Evolutionary conservation across 768 basidiomycete species (phyloP), one percentile per base, ranked within the genome.

Genomic region (Kondoa subrosea): DNA sequence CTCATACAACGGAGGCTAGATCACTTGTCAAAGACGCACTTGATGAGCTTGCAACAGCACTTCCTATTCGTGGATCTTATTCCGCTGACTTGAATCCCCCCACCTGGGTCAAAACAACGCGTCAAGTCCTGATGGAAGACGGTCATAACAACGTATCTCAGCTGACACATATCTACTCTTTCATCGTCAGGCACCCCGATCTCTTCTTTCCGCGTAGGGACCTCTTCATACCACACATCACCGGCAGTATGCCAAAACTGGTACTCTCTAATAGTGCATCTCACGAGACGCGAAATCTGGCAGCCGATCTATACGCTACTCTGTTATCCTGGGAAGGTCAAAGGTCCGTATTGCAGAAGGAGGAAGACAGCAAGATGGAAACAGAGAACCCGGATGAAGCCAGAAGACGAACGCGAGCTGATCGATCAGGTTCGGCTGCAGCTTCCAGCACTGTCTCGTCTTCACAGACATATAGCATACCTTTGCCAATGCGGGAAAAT

Each of bases 141-240:
- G 87, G 87, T 1, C 82, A 83, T 64, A 81, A 82, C 30, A 78
- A 76, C 56, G 80, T 83, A 60, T 79, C 82, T 57, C 83, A 91
- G 69, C 79, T 84, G 1, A 84, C 87, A 69, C 81, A 82, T 70
- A 87, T 96, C 64, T 99, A 95, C 75, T 87, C 92, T 70, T 83
- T 99, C 66, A 86, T 99, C 67, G 86, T 90, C 70, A 87, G 90
- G 69, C 91, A 96, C 69, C 85, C 88, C 0, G 83, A 89, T 65
- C 81, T 95, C 8, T 99, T 96, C 78, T 97, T 87, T 79, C 86
- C 89, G 56, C 89, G 91, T 67, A 87, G 95, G 56, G 87, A 89
- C 1, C 80, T 95, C 8, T 97, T 96, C 77, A 84, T 96, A 16
- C 87, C 91, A 0, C 88, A 91, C 74, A 91, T 99, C 79, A 88